A percentile compares a stretch with the other conserved stretches of the same genome.
Conservation (phyloP, 202 grass and related monocot genomes). For the Hordeum pubiflorum region DNA sequence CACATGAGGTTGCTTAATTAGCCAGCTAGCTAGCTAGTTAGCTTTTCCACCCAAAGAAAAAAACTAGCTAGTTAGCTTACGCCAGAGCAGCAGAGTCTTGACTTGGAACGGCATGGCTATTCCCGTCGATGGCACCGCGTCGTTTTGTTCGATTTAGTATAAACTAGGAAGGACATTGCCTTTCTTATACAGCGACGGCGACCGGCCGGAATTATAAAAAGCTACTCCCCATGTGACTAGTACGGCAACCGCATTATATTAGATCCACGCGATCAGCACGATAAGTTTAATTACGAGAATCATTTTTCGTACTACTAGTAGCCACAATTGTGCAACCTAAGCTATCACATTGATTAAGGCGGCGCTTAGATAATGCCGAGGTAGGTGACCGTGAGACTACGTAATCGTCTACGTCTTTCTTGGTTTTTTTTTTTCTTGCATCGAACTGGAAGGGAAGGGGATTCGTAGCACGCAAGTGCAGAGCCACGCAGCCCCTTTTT, state of each 20-base stretch:
- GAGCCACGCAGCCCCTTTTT: no score
- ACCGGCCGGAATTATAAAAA: background rate
- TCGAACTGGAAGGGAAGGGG: background rate
- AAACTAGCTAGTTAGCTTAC: background rate
- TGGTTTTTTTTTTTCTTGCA: background rate
- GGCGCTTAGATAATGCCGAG: slow-evolving; percentile 1
- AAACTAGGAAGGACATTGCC: background rate
- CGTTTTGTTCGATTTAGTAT: slow-evolving; percentile 11
- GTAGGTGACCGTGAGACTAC: background rate
- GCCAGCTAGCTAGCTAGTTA: background rate
- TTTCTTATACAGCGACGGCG: background rate
- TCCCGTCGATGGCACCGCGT: background rate
- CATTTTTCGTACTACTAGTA: background rate
- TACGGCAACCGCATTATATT: slow-evolving; percentile 15
- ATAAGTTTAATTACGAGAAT: background rate
- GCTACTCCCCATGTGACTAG: background rate
- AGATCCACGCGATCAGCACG: background rate
- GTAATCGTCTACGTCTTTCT: background rate
- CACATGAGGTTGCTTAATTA: background rate
- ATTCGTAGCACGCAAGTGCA: no score
- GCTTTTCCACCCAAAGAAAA: background rate
- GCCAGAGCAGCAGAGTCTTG: background rate
- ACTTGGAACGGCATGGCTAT: background rate
- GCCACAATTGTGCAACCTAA: background rate
- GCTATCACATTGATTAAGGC: background rate